Conservation (phyloP, 2,329 filamentous ascomycete species). For the Plenodomus biglobosus region DNA sequence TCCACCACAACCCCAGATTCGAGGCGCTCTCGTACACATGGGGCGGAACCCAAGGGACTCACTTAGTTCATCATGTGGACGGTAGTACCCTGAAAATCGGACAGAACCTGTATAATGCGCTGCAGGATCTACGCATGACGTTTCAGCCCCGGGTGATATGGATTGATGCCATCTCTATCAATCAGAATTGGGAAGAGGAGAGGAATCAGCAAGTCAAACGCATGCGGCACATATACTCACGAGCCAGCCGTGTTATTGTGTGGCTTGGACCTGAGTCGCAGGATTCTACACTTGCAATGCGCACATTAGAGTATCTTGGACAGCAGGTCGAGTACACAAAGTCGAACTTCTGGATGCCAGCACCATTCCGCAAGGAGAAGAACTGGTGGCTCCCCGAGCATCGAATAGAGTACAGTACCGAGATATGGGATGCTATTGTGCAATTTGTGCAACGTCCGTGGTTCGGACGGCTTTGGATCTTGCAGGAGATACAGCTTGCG, state of each 20-base stretch:
- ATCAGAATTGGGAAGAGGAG: background rate
- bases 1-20: background rate
- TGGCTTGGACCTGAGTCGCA: background rate
- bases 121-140: background rate
- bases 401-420: background rate
- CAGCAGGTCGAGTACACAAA: background rate
- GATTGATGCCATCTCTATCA: constrained; percentile 4
- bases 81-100: background rate
- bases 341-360: background rate
- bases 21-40: background rate
- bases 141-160: background rate
- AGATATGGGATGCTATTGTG: background rate
- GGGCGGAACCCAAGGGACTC: background rate
- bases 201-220: constrained; percentile 1
- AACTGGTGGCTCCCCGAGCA: background rate
- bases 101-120: background rate
- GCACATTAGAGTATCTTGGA: background rate
- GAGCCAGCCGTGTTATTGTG: background rate
- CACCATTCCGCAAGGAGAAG: background rate
- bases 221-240: background rate
- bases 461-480: constrained; percentile 4
- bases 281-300: background rate
- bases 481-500: constrained; percentile 3
- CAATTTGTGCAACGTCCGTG: background rate
- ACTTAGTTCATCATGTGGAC: background rate